Percentiles rank a stretch among this genome's conserved stretches.
Evolutionary conservation across 2,329 filamentous ascomycete species (phyloP).

Genomic region (Aureobasidium subglaciale): DNA sequence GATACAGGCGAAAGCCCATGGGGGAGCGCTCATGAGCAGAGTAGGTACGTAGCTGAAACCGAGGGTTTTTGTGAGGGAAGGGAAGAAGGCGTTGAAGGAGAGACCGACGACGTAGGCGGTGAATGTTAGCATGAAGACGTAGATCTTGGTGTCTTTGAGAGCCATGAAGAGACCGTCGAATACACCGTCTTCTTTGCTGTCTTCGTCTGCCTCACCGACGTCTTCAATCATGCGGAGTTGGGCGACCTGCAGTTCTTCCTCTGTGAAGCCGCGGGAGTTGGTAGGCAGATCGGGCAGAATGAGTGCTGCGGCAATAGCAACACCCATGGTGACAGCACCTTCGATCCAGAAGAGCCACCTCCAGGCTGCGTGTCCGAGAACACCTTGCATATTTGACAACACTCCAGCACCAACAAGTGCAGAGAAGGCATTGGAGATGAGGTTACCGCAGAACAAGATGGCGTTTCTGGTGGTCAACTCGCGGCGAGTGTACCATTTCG

Average conservation of each 20-base stretch:
- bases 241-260: slow-evolving; percentile 30
- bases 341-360: slow-evolving; percentile 42
- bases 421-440: slow-evolving; percentile 58
- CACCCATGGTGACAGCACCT: slow-evolving; percentile 55
- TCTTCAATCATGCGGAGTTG: slow-evolving; percentile 32
- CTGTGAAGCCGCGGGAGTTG: slow-evolving; percentile 31
- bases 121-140: slow-evolving; percentile 16
- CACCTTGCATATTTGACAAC: slow-evolving; percentile 54
- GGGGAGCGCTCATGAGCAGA: slow-evolving; percentile 27
- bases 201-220: slow-evolving; percentile 30
- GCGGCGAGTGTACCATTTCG: slow-evolving; percentile 45
- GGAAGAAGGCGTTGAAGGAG: slow-evolving; percentile 27
- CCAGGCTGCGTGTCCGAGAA: slow-evolving; percentile 52
- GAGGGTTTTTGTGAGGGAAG: slow-evolving; percentile 30
- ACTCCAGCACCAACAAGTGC: slow-evolving; percentile 53
- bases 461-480: slow-evolving; percentile 29
- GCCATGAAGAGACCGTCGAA: slow-evolving; percentile 20
- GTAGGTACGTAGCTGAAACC: slow-evolving; percentile 33
- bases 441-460: slow-evolving; percentile 23
- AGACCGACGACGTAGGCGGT: slow-evolving; percentile 7
- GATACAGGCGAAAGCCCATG: slow-evolving; percentile 28
- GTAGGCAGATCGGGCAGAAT: slow-evolving; percentile 41
- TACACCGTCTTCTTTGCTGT: slow-evolving; percentile 39
- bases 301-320: slow-evolving; percentile 52
- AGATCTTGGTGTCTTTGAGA: slow-evolving; percentile 22